Evolutionary conservation across 345 rosid species (phyloP).

Genomic region (Isatis tinctoria): DNA sequence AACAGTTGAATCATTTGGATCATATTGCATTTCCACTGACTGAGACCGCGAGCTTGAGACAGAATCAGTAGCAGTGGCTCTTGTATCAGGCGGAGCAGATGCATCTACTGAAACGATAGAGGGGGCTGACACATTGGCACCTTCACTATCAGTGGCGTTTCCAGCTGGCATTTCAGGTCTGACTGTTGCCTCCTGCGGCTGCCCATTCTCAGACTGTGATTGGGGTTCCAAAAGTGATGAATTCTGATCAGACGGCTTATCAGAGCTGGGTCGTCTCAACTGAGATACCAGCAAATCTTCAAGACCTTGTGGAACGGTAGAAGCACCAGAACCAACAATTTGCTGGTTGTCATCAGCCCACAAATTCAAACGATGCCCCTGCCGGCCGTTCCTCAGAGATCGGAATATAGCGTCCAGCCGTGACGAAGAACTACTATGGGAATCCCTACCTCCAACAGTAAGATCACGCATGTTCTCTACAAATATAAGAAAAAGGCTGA

Average conservation of each 20-base stretch:
- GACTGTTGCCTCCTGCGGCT: slow-evolving; percentile 41
- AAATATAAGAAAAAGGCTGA: neutral
- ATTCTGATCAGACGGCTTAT: slow-evolving; percentile 58
- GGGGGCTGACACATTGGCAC: slow-evolving; percentile 39
- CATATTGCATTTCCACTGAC: slow-evolving; percentile 85
- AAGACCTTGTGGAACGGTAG: slow-evolving; percentile 77
- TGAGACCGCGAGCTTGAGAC: slow-evolving; percentile 44
- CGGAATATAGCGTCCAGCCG: slow-evolving; percentile 81
- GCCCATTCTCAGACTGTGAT: slow-evolving; percentile 40
- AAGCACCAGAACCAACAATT: slow-evolving; percentile 65
- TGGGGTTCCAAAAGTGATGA: slow-evolving; percentile 44
- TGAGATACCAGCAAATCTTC: slow-evolving; percentile 92
- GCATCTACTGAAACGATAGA: slow-evolving; percentile 40
- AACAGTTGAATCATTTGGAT: slow-evolving; percentile 71
- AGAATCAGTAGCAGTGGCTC: slow-evolving; percentile 44
- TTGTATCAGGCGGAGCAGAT: slow-evolving; percentile 44
- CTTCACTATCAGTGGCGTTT: slow-evolving; percentile 44
- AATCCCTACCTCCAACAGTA: slow-evolving; percentile 49
- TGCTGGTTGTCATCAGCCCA: slow-evolving; percentile 91
- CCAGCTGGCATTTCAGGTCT: slow-evolving; percentile 48
- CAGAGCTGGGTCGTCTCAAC: slow-evolving; percentile 65
- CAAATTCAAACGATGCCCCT: slow-evolving; percentile 77
- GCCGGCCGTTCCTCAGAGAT: slow-evolving; percentile 82
- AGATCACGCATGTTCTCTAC: slow-evolving; percentile 51
- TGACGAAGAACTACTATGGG: slow-evolving; percentile 42